Evolutionary conservation across 768 basidiomycete genomes (phyloP), one percentile per base, ranked within the genome.

Genomic region (Paxillus involutus): DNA sequence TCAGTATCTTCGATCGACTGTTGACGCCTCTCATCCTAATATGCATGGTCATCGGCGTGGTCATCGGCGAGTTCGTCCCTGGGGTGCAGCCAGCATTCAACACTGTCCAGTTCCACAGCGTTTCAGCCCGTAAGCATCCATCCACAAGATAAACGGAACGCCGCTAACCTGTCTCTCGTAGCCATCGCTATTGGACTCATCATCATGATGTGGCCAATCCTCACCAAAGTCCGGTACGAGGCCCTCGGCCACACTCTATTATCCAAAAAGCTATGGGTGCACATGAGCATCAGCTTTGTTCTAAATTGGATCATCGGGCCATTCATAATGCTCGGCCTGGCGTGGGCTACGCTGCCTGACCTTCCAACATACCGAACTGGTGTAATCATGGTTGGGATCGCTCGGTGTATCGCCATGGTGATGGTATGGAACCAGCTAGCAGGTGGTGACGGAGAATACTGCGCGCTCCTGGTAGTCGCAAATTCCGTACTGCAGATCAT

Each of bases 171-270:
- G 2, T 47, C 39, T 45, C 36, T 24, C 33, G 19, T 56, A 93
- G 91, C 90, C 1, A 89, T 93, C 44, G 86, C 86, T 14, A 75
- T 92, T 40, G 92, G 91, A 1, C 80, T 94, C 36, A 80, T 93
- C 16, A 73, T 92, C 48, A 94, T 94, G 83, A 93, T 93, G 88
- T 91, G 89, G 88, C 91, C 90, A 2, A 80, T 86, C 36, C 78
- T 87, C 49, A 83, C 84, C 43, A 86, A 85, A 71, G 85, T 91
- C 10, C 86, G 86, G 63, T 93, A 89, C 66, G 91, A 93, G 66
- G 65, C 72, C 1, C 77, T 94, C 1, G 85, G 85, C 0, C 53
- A 64, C 10, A 67, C 90, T 29, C 79, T 91, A 58, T 65, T 71
- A 2, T 78, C 83, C 1, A 68, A 65, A 19, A 59, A 63, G 1